Conservation (phyloP, 2,329 filamentous ascomycete genomes). For the Colletotrichum salicis region DNA sequence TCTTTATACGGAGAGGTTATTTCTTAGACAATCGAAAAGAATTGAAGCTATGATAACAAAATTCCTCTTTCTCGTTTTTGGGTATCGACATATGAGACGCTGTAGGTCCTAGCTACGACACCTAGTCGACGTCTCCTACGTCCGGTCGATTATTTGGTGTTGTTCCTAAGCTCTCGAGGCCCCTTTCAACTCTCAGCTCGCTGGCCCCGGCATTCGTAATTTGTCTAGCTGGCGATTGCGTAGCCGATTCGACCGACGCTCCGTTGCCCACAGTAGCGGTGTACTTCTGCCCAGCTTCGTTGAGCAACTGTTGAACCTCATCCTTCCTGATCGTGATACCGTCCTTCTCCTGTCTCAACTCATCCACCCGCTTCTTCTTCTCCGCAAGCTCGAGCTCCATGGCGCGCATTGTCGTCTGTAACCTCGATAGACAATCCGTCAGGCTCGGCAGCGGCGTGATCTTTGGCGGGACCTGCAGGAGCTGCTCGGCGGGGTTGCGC, state of each 20-base stretch:
- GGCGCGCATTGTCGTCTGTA: conserved; percentile 69
- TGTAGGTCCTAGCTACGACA: not conserved
- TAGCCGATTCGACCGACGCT: conserved; percentile 12
- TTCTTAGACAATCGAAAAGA: conserved; percentile 37
- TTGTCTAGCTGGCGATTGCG: conserved; percentile 36
- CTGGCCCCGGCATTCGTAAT: conserved; percentile 31
- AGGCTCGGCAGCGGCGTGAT: conserved; percentile 83
- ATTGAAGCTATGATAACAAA: conserved; percentile 28
- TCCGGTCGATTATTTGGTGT: conserved; percentile 50
- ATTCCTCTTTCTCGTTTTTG: not conserved
- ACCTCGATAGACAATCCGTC: conserved; percentile 70
- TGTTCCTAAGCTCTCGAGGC: conserved; percentile 59
- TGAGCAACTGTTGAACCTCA: conserved; percentile 83
- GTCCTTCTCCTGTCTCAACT: conserved; percentile 73
- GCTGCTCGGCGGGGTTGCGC: conserved; percentile 50
- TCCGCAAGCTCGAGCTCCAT: conserved; percentile 72
- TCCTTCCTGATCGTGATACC: conserved; percentile 76
- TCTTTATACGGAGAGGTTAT: conserved; percentile 37
- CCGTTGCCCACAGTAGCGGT: conserved; percentile 53
- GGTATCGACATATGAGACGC: conserved; percentile 37
- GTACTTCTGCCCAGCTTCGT: conserved; percentile 79
- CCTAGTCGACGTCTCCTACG: conserved; percentile 41
- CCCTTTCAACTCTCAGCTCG: conserved; percentile 49
- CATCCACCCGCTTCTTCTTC: conserved; percentile 72
- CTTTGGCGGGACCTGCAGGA: conserved; percentile 72